A percentile compares a stretch with the other conserved stretches of the same genome.
Evolutionary conservation across 2,329 filamentous ascomycete species (phyloP).

Genomic region (Neofusicoccum parvum): DNA sequence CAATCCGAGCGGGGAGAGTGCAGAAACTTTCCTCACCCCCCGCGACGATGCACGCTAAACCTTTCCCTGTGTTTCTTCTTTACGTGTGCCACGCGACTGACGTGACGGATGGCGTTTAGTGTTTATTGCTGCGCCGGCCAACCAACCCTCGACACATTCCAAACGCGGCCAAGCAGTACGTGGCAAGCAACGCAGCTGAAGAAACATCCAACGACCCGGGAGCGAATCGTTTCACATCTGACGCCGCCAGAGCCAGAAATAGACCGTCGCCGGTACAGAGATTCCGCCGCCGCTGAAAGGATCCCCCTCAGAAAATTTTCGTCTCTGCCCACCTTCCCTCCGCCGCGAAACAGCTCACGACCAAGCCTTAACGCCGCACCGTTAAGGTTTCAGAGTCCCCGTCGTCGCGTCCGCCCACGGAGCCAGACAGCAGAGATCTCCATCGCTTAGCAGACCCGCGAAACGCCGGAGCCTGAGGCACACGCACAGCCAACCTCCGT

Average conservation of each 20-base stretch:
- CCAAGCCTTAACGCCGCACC: neutral
- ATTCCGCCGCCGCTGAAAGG: neutral
- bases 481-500: neutral
- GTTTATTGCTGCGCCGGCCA: neutral
- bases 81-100: neutral
- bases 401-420: too few species aligned
- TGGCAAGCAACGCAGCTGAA: neutral
- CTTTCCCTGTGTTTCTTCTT: neutral
- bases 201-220: neutral
- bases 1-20: neutral
- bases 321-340: neutral
- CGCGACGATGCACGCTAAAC: neutral
- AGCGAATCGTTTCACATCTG: neutral
- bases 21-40: neutral
- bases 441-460: neutral
- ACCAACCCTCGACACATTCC: neutral
- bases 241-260: neutral
- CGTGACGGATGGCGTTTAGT: neutral
- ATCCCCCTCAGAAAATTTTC: neutral
- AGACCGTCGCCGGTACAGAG: neutral
- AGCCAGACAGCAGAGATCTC: neutral
- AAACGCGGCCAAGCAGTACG: neutral
- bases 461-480: neutral
- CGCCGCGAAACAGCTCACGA: neutral
- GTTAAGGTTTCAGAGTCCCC: conserved; percentile 1